Percentiles rank a stretch among this genome's conserved stretches.
These are phyloP conservation scores for Astragalus membranaceus DNA, from an alignment of 306 rosid species.

Conservation along the genomic window DNA sequence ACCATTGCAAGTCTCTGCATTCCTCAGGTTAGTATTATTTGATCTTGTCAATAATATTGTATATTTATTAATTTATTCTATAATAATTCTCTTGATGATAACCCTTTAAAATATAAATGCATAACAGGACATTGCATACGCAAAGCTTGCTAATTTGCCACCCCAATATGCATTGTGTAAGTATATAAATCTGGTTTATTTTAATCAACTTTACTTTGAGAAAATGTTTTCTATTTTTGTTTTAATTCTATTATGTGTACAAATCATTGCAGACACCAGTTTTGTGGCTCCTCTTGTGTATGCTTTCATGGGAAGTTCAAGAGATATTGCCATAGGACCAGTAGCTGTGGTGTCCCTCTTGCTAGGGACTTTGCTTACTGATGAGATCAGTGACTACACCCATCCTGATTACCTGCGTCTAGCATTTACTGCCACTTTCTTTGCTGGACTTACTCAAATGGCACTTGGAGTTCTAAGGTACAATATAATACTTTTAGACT, in stretches of 20 bases:
- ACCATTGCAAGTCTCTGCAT: conserved; percentile 83
- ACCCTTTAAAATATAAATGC: neutral
- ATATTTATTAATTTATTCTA: neutral
- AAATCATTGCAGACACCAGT: conserved; percentile 46
- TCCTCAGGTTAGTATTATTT: conserved; percentile 48
- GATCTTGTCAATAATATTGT: neutral
- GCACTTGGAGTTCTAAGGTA: conserved; percentile 63
- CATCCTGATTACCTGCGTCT: conserved; percentile 38
- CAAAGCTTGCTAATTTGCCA: conserved; percentile 45
- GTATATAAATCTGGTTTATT: neutral
- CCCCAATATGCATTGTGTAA: conserved; percentile 47
- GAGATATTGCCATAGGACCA: conserved; percentile 81
- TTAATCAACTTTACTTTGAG: no score
- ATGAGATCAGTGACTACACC: conserved; percentile 27
- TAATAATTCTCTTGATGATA: neutral
- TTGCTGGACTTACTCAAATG: conserved; percentile 70
- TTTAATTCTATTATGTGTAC: no score
- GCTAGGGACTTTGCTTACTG: conserved; percentile 46
- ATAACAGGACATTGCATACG: conserved; percentile 34
- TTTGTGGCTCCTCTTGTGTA: conserved; percentile 76
- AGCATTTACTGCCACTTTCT: conserved; percentile 79
- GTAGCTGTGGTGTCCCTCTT: conserved; percentile 84
- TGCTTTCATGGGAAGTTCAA: conserved; percentile 80
- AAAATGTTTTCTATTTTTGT: no score
- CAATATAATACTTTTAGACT: no score